A percentile compares a stretch with the other conserved stretches of the same genome.
Evolutionary conservation across 2,329 filamentous ascomycete genomes (phyloP).

Genomic region (Aspergillus nomiae): DNA sequence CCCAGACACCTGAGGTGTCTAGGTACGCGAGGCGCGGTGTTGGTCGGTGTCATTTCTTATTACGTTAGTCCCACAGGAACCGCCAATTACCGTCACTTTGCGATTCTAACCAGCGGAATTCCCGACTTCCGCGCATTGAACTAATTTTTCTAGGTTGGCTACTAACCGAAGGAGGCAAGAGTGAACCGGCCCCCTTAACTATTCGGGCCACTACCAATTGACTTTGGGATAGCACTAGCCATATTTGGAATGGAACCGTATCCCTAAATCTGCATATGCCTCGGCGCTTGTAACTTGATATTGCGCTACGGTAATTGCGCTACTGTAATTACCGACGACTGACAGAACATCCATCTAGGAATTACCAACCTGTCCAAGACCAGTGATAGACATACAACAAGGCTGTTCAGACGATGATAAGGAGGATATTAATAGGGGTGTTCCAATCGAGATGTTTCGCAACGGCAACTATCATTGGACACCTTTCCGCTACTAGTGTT

Average conservation of each 20-base stretch:
- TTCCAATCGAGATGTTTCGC: background rate
- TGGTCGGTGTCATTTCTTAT: slow-evolving; percentile 17
- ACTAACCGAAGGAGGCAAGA: background rate
- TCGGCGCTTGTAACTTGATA: slow-evolving; percentile 10
- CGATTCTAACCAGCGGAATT: slow-evolving; percentile 23
- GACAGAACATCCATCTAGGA: background rate
- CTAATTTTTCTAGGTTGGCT: slow-evolving; percentile 6
- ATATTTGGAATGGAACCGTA: slow-evolving; percentile 13
- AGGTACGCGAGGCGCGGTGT: background rate
- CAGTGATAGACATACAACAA: background rate
- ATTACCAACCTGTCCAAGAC: background rate
- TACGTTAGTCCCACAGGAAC: slow-evolving; percentile 14
- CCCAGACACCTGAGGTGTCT: slow-evolving; percentile 5
- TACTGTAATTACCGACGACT: slow-evolving; percentile 3
- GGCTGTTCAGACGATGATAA: background rate
- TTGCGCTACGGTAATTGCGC: slow-evolving; percentile 7
- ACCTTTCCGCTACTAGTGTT: background rate
- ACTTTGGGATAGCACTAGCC: slow-evolving; percentile 18
- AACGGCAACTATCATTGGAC: background rate
- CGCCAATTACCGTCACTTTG: slow-evolving; percentile 13
- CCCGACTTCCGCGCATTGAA: slow-evolving; percentile 21
- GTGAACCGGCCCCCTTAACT: slow-evolving; percentile 8
- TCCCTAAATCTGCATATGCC: slow-evolving; percentile 23
- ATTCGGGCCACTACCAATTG: slow-evolving; percentile 18
- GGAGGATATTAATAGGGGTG: background rate